Percentiles rank a stretch among this genome's conserved stretches.
Conservation (phyloP, 73 alveolate genomes). For the Paramecium primaurelia region DNA sequence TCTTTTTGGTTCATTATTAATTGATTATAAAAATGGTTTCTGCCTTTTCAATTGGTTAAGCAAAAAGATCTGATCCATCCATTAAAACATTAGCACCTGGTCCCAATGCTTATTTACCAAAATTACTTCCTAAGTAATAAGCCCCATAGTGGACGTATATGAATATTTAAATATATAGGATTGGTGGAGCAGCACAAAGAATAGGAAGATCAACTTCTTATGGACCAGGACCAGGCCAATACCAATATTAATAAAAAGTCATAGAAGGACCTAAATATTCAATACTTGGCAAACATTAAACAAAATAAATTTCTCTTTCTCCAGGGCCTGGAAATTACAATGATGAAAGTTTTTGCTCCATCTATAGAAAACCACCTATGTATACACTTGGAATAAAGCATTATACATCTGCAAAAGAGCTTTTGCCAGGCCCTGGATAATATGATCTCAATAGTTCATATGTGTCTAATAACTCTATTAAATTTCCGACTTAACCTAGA, state of each 20-base stretch:
- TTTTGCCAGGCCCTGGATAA: neutral
- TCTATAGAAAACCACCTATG: neutral
- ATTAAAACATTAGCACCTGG: neutral
- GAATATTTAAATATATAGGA: neutral
- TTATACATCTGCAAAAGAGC: neutral
- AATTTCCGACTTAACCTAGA: neutral
- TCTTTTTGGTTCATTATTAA: neutral
- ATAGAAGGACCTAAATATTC: conserved; percentile 26
- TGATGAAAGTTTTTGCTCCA: neutral
- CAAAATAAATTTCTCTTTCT: neutral
- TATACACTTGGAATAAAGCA: neutral
- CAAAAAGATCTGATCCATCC: neutral
- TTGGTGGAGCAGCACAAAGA: neutral
- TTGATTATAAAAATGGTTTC: neutral
- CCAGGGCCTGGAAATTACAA: neutral
- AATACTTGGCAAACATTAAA: neutral
- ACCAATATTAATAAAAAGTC: neutral
- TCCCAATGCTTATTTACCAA: neutral
- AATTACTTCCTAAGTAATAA: neutral
- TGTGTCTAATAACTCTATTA: neutral
- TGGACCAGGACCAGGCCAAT: neutral
- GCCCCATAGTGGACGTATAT: neutral
- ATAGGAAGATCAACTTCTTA: neutral
- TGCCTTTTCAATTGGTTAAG: neutral
- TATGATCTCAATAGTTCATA: neutral